Conservation (phyloP, 805 yeast species). For the Metschnikowia cubensis region DNA sequence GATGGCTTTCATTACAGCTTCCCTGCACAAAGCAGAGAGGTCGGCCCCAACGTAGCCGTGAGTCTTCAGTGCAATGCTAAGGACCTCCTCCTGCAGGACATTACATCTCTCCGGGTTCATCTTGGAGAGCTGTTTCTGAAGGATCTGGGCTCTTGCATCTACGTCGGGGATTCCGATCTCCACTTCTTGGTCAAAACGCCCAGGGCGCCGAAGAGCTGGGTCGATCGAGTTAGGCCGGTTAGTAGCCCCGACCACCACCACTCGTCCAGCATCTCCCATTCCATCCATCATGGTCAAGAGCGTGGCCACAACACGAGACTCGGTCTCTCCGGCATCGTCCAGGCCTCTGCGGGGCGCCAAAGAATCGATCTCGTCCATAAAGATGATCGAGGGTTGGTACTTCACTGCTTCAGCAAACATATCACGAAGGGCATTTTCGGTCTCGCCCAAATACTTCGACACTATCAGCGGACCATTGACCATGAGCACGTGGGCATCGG, state of each 20-base stretch:
- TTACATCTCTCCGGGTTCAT: constrained; percentile 46
- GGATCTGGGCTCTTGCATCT: constrained; percentile 70
- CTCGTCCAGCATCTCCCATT: constrained; percentile 58
- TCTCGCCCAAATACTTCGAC: constrained; percentile 90
- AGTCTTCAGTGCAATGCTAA: constrained; percentile 65
- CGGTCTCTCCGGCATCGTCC: constrained; percentile 89
- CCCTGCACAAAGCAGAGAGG: constrained; percentile 79
- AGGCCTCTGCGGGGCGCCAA: constrained; percentile 78
- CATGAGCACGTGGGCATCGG: constrained; percentile 77
- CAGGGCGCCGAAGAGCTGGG: constrained; percentile 77
- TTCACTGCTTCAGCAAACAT: constrained; percentile 79
- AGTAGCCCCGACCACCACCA: constrained; percentile 73
- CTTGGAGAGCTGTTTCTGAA: constrained; percentile 54
- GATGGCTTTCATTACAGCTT: constrained; percentile 81
- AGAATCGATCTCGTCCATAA: constrained; percentile 93
- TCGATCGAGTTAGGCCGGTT: constrained; percentile 67
- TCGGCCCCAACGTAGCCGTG: constrained; percentile 99
- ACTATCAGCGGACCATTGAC: constrained; percentile 91
- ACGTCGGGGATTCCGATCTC: constrained; percentile 92
- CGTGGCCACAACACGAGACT: constrained; percentile 86
- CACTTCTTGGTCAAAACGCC: constrained; percentile 84
- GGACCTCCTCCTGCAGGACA: constrained; percentile 53
- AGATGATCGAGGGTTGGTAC: constrained; percentile 82
- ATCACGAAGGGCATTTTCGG: constrained; percentile 79
- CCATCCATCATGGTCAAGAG: constrained; percentile 79